Evolutionary conservation across 2,329 filamentous ascomycete species (phyloP).

Genomic region (Alternaria postmessia): DNA sequence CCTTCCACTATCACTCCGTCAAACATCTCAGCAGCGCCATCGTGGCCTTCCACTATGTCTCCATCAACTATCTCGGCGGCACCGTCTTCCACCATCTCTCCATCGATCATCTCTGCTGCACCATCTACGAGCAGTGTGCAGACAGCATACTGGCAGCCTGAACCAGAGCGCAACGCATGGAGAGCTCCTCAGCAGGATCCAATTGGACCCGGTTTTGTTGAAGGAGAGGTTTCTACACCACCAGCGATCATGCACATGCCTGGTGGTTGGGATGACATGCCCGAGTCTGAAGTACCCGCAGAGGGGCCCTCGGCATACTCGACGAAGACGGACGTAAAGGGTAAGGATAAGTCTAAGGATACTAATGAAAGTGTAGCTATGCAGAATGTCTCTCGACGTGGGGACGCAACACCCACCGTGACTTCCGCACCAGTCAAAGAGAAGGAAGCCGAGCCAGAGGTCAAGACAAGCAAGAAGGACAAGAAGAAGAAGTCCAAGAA

Average conservation of each 20-base stretch:
- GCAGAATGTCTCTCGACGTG: slow-evolving; percentile 23
- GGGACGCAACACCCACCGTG: slow-evolving; percentile 15
- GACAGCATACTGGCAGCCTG: slow-evolving; percentile 53
- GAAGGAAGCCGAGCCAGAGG: slow-evolving; percentile 49
- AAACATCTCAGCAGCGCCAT: slow-evolving; percentile 20
- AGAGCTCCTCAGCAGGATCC: slow-evolving; percentile 10
- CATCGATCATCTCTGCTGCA: slow-evolving; percentile 17
- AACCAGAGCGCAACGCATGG: slow-evolving; percentile 52
- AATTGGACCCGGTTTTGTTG: slow-evolving; percentile 48
- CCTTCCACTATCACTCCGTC: slow-evolving; percentile 12
- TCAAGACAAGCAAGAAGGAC: slow-evolving; percentile 31
- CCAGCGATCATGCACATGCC: slow-evolving; percentile 69
- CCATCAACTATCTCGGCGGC: slow-evolving; percentile 30
- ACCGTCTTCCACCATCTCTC: slow-evolving; percentile 25
- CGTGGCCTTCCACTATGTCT: slow-evolving; percentile 15
- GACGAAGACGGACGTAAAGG: slow-evolving; percentile 36
- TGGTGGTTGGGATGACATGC: slow-evolving; percentile 64
- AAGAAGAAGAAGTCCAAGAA: slow-evolving; percentile 48
- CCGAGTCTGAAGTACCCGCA: slow-evolving; percentile 22
- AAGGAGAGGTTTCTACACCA: slow-evolving; percentile 54
- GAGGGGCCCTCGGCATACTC: slow-evolving; percentile 26
- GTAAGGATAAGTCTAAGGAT: slow-evolving; percentile 35
- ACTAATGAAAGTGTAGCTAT: slow-evolving; percentile 33
- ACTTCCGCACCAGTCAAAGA: slow-evolving; percentile 22
- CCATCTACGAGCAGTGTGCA: slow-evolving; percentile 32